A percentile compares a stretch with the other conserved stretches of the same genome.
Conservation (phyloP, 179 eudicot species). For the Monotropa hypopitys region DNA sequence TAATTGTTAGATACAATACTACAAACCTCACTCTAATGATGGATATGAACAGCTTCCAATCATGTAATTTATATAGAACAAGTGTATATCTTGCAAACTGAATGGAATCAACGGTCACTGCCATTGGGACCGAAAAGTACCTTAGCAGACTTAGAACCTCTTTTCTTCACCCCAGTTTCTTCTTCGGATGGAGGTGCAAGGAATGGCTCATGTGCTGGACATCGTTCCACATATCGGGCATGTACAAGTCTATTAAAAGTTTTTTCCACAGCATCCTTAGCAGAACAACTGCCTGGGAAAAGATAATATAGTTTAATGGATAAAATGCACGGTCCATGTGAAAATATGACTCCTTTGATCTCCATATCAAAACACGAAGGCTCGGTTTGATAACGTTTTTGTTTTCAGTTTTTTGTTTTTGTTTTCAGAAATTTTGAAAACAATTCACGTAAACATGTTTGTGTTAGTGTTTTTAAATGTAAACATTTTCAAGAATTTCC, state of each 20-base stretch:
- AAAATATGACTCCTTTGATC: neutral
- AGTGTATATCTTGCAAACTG: neutral
- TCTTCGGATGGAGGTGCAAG: slow-evolving; percentile 36
- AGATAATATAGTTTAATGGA: neutral
- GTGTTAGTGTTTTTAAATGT: no score
- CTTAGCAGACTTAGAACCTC: slow-evolving; percentile 41
- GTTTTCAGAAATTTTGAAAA: no score
- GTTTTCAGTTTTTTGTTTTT: no score
- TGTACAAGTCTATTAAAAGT: slow-evolving; percentile 50
- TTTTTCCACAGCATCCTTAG: slow-evolving; percentile 29
- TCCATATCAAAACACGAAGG: neutral
- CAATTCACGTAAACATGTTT: no score
- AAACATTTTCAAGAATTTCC: no score
- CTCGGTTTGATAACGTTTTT: no score
- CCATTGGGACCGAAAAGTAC: slow-evolving; percentile 16
- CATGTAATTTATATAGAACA: neutral
- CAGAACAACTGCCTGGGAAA: slow-evolving; percentile 19
- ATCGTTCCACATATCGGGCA: slow-evolving; percentile 56
- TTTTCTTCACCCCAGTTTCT: slow-evolving; percentile 36
- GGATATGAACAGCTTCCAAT: neutral
- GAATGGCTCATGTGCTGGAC: slow-evolving; percentile 65
- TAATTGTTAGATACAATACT: neutral
- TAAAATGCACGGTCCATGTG: neutral
- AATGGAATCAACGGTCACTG: slow-evolving; percentile 2
- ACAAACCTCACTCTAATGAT: neutral